These are phyloP conservation scores for Aspergillus puulaauensis DNA, from an alignment of 2,329 filamentous ascomycete genomes.

Conservation along the genomic window DNA sequence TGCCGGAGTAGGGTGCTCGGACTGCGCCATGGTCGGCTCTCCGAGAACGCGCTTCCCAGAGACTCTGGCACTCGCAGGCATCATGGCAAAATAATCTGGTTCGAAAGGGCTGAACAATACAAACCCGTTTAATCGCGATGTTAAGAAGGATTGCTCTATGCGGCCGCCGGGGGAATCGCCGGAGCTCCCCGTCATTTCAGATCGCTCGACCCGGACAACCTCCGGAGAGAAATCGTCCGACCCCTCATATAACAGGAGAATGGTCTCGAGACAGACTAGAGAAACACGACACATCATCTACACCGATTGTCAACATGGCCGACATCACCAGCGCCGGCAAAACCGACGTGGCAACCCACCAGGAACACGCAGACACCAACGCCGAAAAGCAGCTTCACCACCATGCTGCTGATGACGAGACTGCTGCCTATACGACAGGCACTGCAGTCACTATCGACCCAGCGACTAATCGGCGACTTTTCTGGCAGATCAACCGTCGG, in stretches of 20 bases:
- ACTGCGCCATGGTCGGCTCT: no score
- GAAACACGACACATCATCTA: background rate
- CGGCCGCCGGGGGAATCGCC: no score
- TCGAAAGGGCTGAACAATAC: no score
- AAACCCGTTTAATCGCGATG: no score
- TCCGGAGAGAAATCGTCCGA: no score
- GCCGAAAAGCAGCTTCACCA: background rate
- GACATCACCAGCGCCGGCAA: background rate
- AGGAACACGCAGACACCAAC: background rate
- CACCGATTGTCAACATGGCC: background rate
- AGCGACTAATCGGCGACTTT: conserved; percentile 18
- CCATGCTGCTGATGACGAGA: background rate
- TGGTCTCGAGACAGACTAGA: background rate
- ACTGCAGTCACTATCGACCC: conserved; percentile 11
- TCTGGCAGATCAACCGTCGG: conserved; percentile 19
- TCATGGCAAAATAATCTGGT: no score
- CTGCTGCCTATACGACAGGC: background rate
- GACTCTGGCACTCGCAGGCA: no score
- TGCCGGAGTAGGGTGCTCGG: background rate
- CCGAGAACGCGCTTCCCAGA: no score
- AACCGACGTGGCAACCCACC: background rate
- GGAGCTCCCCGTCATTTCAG: no score
- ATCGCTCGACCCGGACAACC: no score
- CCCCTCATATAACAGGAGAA: no score
- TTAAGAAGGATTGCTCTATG: no score